Evolutionary conservation across 164 flowering plant species (phyloP).

Genomic region (Magnolia changhungtana): DNA sequence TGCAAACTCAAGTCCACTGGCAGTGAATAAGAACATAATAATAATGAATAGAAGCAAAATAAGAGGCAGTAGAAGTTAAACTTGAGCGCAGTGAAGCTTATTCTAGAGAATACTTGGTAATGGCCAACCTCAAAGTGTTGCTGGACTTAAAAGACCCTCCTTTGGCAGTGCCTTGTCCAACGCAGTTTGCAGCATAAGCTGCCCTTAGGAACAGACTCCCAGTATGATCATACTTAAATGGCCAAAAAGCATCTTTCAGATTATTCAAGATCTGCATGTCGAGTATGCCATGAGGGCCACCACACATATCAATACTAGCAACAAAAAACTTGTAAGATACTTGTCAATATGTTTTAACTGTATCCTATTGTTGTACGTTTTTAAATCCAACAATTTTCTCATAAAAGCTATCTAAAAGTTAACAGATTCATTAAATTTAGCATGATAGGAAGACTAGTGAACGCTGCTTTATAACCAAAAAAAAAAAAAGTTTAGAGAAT

Average conservation of each 20-base stretch:
- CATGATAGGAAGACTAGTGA: too few species aligned
- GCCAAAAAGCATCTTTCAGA: conserved; percentile 82
- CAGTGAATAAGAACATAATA: conserved; percentile 8
- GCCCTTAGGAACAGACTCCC: conserved; percentile 67
- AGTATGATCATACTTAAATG: conserved; percentile 57
- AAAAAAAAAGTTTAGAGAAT: too few species aligned
- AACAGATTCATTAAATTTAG: neutral
- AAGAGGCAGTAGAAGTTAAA: neutral
- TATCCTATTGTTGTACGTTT: neutral
- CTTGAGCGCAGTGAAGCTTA: conserved; percentile 1
- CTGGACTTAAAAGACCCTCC: conserved; percentile 36
- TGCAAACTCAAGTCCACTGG: conserved; percentile 73
- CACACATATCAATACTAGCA: neutral
- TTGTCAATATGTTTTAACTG: neutral
- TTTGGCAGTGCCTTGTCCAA: conserved; percentile 22
- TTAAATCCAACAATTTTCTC: neutral
- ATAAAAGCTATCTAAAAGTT: neutral
- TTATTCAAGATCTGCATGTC: conserved; percentile 55
- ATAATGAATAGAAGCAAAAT: neutral
- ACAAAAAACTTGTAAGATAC: neutral
- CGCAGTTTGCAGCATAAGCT: conserved; percentile 66
- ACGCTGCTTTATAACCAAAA: too few species aligned
- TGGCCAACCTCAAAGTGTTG: conserved; percentile 9
- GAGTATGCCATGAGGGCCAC: neutral
- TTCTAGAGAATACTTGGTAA: neutral